A percentile compares a stretch with the other conserved stretches of the same genome.
These are phyloP conservation scores for Saksenaea vasiformis DNA, from an alignment of 371 early-diverging fungal species.

Conservation along the genomic window DNA sequence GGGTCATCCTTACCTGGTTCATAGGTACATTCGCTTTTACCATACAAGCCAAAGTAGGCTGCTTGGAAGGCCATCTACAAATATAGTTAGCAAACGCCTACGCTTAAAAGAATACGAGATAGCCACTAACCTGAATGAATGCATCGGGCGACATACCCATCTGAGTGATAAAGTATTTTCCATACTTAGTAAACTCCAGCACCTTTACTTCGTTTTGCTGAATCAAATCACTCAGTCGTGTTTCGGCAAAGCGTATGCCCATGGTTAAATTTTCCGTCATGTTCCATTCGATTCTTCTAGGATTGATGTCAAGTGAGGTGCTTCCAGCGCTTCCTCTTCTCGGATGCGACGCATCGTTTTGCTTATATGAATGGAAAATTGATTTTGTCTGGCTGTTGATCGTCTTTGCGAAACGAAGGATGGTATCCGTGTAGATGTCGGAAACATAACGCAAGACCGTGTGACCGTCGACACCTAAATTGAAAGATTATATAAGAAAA, in stretches of 20 bases:
- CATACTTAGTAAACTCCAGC: constrained; percentile 65
- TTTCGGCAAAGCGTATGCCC: constrained; percentile 60
- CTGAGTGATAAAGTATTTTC: constrained; percentile 73
- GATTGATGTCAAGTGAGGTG: constrained; percentile 40
- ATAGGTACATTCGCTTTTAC: constrained; percentile 78
- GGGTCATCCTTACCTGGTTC: constrained; percentile 55
- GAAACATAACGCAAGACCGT: constrained; percentile 60
- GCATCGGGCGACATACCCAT: constrained; percentile 77
- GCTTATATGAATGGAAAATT: constrained; percentile 44
- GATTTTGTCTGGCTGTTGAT: constrained; percentile 60
- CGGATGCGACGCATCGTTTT: constrained; percentile 15
- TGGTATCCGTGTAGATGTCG: constrained; percentile 62
- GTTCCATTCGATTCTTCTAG: constrained; percentile 58
- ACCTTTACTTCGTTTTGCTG: constrained; percentile 67
- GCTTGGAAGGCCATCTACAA: constrained; percentile 89
- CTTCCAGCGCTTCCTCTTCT: constrained; percentile 33
- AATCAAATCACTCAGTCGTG: constrained; percentile 54
- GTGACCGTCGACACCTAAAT: constrained; percentile 59
- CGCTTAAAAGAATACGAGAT: too few relatives aligned
- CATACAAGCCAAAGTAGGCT: constrained; percentile 86
- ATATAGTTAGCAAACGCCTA: too few relatives aligned
- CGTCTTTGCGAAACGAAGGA: constrained; percentile 57
- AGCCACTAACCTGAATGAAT: constrained; percentile 62
- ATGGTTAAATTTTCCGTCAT: constrained; percentile 43
- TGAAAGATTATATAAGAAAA: constrained; percentile 8